phyloP scores from a whole-genome alignment of 2,329 filamentous ascomycete genomes.

The Dichotomopilus funicola region DNA sequence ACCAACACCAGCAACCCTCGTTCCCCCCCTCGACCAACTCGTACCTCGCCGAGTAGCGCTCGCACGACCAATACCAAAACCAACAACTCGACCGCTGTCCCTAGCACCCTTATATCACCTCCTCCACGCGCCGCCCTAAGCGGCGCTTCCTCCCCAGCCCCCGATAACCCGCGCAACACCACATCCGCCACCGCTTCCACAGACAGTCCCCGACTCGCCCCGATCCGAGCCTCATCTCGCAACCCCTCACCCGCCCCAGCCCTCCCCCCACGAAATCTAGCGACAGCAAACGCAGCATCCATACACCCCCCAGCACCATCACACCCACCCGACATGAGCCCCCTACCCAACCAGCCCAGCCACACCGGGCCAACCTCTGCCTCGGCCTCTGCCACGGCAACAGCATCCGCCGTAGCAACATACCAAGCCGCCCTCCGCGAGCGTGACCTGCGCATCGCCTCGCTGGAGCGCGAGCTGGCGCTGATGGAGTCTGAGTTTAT shows the following conservation, averaged over 20 bases:
- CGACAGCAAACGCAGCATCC: background rate
- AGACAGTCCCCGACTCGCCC: conserved; percentile 27
- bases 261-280: conserved; percentile 16
- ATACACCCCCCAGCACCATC: no score
- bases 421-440: conserved; percentile 32
- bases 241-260: conserved; percentile 14
- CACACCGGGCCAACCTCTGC: conserved; percentile 3
- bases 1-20: conserved; percentile 2
- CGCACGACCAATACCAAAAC: background rate
- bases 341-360: no score
- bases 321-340: no score
- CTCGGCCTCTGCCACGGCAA: background rate
- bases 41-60: conserved; percentile 4
- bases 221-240: conserved; percentile 23
- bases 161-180: conserved; percentile 23
- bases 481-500: conserved; percentile 49
- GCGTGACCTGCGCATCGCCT: conserved; percentile 46
- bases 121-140: conserved; percentile 37
- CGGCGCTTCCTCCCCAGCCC: conserved; percentile 28
- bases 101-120: conserved; percentile 31
- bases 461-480: conserved; percentile 46
- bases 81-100: background rate
- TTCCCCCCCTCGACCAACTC: conserved; percentile 14
- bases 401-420: conserved; percentile 9
- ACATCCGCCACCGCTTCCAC: background rate